Conservation (phyloP, 306 rosid genomes). For the Sechiopsis laciniata region DNA sequence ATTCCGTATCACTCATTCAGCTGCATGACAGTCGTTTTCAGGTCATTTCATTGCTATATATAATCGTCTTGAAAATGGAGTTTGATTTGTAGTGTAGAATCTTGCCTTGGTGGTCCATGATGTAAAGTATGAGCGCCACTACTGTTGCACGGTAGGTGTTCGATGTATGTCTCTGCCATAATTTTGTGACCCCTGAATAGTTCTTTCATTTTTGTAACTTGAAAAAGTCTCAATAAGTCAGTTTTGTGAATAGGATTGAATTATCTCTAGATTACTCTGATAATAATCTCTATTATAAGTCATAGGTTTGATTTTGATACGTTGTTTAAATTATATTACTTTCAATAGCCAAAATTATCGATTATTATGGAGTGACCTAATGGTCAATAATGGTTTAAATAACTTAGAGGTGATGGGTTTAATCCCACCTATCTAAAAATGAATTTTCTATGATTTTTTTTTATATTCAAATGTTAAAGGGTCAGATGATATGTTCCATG, state of each 20-base stretch:
- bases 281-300: background rate
- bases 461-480: too few species aligned
- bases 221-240: slow-evolving; percentile 3
- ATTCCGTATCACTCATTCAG: background rate
- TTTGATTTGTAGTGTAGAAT: slow-evolving; percentile 11
- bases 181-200: slow-evolving; percentile 2
- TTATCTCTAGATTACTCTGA: background rate
- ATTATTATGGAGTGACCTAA: too few species aligned
- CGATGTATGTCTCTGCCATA: slow-evolving; percentile 17
- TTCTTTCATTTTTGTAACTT: background rate
- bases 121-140: slow-evolving; percentile 20
- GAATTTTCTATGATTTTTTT: too few species aligned
- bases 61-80: slow-evolving; percentile 7
- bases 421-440: too few species aligned
- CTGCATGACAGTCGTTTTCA: slow-evolving; percentile 19
- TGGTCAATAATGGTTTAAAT: too few species aligned
- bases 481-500: too few species aligned
- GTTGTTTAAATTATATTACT: background rate
- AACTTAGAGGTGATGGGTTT: too few species aligned
- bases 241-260: background rate
- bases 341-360: background rate
- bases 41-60: slow-evolving; percentile 19
- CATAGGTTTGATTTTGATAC: background rate
- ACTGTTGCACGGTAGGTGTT: slow-evolving; percentile 22
- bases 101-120: slow-evolving; percentile 16